Base-by-base conservation (phyloP, 2,329 filamentous ascomycete genomes). In the Mollisiaceae sp. region DNA sequence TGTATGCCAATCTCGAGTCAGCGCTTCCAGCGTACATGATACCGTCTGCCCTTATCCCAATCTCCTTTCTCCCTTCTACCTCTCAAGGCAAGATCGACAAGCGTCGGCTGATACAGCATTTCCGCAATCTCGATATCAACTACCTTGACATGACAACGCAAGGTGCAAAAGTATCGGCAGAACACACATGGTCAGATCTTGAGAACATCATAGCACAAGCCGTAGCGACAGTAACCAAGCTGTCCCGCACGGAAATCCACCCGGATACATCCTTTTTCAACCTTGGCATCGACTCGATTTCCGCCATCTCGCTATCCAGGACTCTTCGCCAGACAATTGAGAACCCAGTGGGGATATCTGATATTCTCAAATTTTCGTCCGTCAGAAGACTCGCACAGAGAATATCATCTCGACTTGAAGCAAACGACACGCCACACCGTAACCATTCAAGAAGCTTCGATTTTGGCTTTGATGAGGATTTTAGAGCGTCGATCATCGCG, bases 201-300 rank as follows among this genome's bases (percentile, higher is more conserved):
- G 92, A 97, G 73, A 73, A 67, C 1, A 68, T 74, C 0, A 81
- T 96, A 62, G 86, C 85, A 0, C 68, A 79, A 0, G 78, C 83
- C 1, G 77, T 96, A 8, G 79, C 85, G 0, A 71, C 81, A 5
- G 78, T 83, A 0, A 80, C 89, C 1, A 74, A 78, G 0, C 74
- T 86, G 0, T 73, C 84, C 0, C 64, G 74, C 3, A 70, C 75
- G 0, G 77, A 81, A 0, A 81, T 97, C 43, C 79, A 78, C 11
- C 85, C 85, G 38, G 89, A 88, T 78, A 89, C 88, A 0, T 92
- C 93, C 0, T 90, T 97, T 66, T 88, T 90, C 63, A 86, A 84
- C n/a, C 77, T 97, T 2, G 94, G 94, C 0, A 77, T 97, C 6
- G 93, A 97, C 75, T 97, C 93, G 0, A 87, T 97, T 32, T 91